Evolutionary conservation across 805 yeast species (phyloP), one percentile per base, ranked within the genome.

Genomic region (Nakazawaea anatomiae): DNA sequence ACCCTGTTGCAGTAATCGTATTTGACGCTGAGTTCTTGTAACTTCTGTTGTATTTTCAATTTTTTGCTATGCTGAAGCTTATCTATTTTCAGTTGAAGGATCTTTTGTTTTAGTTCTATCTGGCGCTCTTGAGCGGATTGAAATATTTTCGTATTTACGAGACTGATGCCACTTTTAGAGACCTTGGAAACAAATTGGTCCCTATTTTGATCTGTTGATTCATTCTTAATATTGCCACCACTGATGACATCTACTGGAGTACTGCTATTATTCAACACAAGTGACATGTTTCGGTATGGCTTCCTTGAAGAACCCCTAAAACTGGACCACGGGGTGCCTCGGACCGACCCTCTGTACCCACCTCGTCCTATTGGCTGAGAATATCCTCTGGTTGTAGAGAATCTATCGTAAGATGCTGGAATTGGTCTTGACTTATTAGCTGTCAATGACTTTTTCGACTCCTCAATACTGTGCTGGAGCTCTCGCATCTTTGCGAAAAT

Each of bases 1-100:
- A 73, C 56, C 39, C 83, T 66, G 56, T 82, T 85, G 49, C 74
- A 71, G 52, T 63, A 60, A 47, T 73, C 79, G 42, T 73, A 68
- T 46, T 67, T 65, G 6, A 60, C 59, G 52, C 67, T 65, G 49
- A 74, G 69, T 49, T 63, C 58, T 49, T 60, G 46, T 12, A 63
- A 42, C 54, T 53, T 48, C 55, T 56, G 48, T 48, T 54, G 39
- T 2, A 60, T 47, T 38, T 48, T 39, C 47, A 56, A 55, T 52
- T 57, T 54, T 32, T 50, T 56, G 47, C 50, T 39, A 41, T 52
- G 54, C 30, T 53, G 35, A 51, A 46, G 31, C 48, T 41, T 53
- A 35, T 47, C 53, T 2, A 36, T 35, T 28, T 55, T 60, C 14
- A 60, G 58, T 31, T 56, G 60, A 7, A 44, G 32, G 28, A 61